A percentile compares a stretch with the other conserved stretches of the same genome.
These are phyloP conservation scores for Cystobasidiaceae sp. DNA, from an alignment of 1,284 basidiomycete species.

Conservation along the genomic window DNA sequence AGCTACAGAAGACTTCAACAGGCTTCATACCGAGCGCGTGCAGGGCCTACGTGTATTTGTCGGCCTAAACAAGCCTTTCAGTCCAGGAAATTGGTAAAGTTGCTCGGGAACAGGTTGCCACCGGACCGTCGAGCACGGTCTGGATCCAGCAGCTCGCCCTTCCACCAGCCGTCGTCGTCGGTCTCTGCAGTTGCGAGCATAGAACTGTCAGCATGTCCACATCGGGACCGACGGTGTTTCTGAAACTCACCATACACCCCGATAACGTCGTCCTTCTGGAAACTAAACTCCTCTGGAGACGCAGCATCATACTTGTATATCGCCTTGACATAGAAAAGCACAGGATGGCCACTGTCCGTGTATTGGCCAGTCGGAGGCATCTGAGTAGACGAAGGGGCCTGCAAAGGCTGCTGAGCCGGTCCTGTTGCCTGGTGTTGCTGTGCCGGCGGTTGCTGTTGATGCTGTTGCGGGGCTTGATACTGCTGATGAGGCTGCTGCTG, in stretches of 20 bases:
- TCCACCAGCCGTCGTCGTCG: slow-evolving; percentile 35
- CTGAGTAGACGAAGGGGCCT: slow-evolving; percentile 47
- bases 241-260: slow-evolving; percentile 34
- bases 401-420: slow-evolving; percentile 23
- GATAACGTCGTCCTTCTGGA: slow-evolving; percentile 42
- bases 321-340: slow-evolving; percentile 87
- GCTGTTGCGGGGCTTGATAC: slow-evolving; percentile 17
- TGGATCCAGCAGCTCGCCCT: slow-evolving; percentile 29
- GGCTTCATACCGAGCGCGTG: background rate
- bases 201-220: background rate
- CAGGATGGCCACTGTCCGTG: slow-evolving; percentile 68
- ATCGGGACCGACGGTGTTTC: background rate
- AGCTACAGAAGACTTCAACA: too few relatives aligned
- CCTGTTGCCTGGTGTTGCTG: slow-evolving; percentile 36
- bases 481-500: slow-evolving; percentile 9
- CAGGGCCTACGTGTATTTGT: background rate
- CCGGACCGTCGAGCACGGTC: slow-evolving; percentile 14
- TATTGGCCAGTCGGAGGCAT: slow-evolving; percentile 60
- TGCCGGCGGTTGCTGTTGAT: slow-evolving; percentile 38
- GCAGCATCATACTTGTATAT: slow-evolving; percentile 85
- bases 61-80: background rate
- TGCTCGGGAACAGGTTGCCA: slow-evolving; percentile 29
- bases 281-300: slow-evolving; percentile 64
- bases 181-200: slow-evolving; percentile 25
- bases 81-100: slow-evolving; percentile 26